A percentile compares a stretch with the other conserved stretches of the same genome.
Conservation (phyloP, 1,284 basidiomycete species). For the Stygiomarasmius scandens region DNA sequence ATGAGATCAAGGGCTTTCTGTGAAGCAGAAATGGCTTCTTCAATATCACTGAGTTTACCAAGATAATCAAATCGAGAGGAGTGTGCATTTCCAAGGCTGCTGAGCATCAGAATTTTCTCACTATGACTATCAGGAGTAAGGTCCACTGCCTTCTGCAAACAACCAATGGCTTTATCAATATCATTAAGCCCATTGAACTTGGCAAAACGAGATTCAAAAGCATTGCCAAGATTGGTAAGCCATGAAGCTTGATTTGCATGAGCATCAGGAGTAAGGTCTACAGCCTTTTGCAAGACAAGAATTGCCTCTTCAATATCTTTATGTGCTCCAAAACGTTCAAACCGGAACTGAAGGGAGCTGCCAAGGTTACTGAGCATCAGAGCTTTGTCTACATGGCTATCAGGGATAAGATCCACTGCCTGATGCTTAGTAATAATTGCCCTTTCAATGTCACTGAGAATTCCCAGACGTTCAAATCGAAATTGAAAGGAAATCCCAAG, state of each 20-base stretch:
- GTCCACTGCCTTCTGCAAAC: neutral
- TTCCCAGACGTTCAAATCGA: too few relatives aligned
- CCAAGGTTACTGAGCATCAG: too few relatives aligned
- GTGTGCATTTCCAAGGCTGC: neutral
- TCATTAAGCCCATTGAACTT: neutral
- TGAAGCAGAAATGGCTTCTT: conserved; percentile 2
- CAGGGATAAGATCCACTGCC: too few relatives aligned
- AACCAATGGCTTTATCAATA: neutral
- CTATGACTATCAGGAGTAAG: neutral
- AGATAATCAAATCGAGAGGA: neutral
- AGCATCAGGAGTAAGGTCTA: conserved; percentile 10
- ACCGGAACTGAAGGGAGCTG: too few relatives aligned
- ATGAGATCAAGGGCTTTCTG: neutral
- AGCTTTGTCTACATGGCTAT: too few relatives aligned
- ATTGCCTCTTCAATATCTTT: conserved; percentile 22
- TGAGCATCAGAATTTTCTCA: neutral
- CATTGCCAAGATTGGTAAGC: neutral
- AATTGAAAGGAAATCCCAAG: too few relatives aligned
- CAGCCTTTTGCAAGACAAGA: conserved; percentile 12
- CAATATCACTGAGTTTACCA: conserved; percentile 9
- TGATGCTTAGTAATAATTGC: too few relatives aligned
- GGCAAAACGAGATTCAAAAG: neutral
- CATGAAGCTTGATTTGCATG: neutral
- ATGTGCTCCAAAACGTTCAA: too few relatives aligned
- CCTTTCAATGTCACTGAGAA: too few relatives aligned